These are phyloP conservation scores for Boletales sp. DNA, from an alignment of 768 basidiomycete genomes.

Conservation along the genomic window DNA sequence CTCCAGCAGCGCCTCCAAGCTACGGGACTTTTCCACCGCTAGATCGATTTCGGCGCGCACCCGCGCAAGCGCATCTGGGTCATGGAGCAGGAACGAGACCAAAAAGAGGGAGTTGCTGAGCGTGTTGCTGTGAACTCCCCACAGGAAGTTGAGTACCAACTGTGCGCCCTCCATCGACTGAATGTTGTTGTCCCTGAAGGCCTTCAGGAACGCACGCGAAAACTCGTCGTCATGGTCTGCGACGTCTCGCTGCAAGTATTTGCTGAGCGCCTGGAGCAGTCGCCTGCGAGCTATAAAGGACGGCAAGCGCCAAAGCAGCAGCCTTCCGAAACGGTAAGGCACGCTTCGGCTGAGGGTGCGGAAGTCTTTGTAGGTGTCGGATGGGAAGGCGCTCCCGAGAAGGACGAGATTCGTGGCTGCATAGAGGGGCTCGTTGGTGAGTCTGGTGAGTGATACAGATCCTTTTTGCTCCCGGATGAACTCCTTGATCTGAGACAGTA, in stretches of 20 bases:
- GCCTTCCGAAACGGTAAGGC: constrained; percentile 15
- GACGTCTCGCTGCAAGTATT: constrained; percentile 13
- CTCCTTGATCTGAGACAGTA: constrained; percentile 13
- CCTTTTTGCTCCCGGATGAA: not conserved
- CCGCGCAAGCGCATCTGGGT: constrained; percentile 41
- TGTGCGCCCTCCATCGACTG: constrained; percentile 15
- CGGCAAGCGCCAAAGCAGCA: constrained; percentile 9
- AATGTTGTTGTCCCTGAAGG: constrained; percentile 17
- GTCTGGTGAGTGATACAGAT: constrained; percentile 12
- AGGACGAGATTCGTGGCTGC: constrained; percentile 15
- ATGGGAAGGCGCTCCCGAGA: constrained; percentile 18
- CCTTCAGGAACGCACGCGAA: constrained; percentile 10
- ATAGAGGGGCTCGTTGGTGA: constrained; percentile 20
- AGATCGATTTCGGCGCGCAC: constrained; percentile 46
- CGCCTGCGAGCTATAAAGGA: constrained; percentile 14
- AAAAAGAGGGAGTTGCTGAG: constrained; percentile 18
- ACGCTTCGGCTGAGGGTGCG: constrained; percentile 13
- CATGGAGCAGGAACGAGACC: constrained; percentile 34
- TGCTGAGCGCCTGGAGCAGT: constrained; percentile 5
- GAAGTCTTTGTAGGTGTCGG: constrained; percentile 20
- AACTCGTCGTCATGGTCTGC: constrained; percentile 4
- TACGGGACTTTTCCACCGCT: constrained; percentile 9
- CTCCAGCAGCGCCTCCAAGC: constrained; percentile 11
- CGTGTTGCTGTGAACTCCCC: constrained; percentile 20
- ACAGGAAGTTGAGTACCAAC: constrained; percentile 18